Evolutionary conservation across 106 monocot species (phyloP), one percentile per base, ranked within the genome.

Genomic region (Phalaenopsis equestris): DNA sequence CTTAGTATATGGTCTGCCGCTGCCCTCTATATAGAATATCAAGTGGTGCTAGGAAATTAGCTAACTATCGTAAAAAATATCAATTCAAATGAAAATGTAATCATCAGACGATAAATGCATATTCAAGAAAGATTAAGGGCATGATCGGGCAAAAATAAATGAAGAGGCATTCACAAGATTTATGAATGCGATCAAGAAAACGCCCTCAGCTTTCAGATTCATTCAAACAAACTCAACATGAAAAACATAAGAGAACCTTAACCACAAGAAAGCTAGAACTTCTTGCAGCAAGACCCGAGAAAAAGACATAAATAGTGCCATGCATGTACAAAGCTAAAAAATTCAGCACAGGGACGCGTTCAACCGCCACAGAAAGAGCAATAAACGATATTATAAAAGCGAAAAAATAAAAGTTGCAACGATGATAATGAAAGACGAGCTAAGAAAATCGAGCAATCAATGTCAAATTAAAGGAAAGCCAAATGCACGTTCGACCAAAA

Each of bases 1-100:
- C 94, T 85, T 75, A 99, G 78, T 83, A 99, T 95, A 74, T 89
- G 91, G 78, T 99, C 98, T 61, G 98, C 98, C 19, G 98, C 91
- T 5, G 85, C 61, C 84, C 98, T 94, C 98, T 99, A 30, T 39
- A 76, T 47, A 23, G 12, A 76, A 11, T 12, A 76, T 16, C 16
- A 76, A 49, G 7, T 48, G 42, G 14, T 74, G 41, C 43, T 19
- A 45, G 18, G 18, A 42, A 45, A 74, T 45, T 74, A 74, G 70
- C 38, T 70, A 4, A 39, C 4, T 12, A 1, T 41, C 6, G 36
- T 70, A 12, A 11, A 11, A 41, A 70, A 15, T 39, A 38, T 14
- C 39, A 70, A 39, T 70, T 12, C 70, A 70, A 70, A 70, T 39
- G 14, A 38, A 38, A 70, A 70, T 7, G 36, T 12, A 70, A 39